Conservation (phyloP, 2,329 filamentous ascomycete genomes). For the Coniella lustricola region DNA sequence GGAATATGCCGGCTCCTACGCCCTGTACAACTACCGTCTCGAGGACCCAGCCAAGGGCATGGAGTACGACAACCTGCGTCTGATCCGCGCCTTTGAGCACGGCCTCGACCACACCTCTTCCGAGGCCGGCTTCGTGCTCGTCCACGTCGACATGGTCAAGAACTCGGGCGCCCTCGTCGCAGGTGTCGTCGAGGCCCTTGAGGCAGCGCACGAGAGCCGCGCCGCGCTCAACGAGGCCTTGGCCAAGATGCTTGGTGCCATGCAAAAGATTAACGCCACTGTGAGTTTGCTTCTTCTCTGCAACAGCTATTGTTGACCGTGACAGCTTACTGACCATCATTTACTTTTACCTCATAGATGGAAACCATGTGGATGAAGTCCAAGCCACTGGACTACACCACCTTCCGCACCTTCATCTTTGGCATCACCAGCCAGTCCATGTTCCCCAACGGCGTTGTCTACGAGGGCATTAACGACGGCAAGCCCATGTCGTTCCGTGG, state of each 20-base stretch:
- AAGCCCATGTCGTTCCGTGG: constrained; percentile 77
- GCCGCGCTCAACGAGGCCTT: constrained; percentile 58
- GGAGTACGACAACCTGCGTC: constrained; percentile 62
- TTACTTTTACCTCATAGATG: constrained; percentile 48
- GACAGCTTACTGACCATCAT: not conserved
- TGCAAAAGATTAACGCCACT: constrained; percentile 64
- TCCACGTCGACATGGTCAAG: constrained; percentile 92
- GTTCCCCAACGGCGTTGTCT: constrained; percentile 88
- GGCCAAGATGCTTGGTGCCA: constrained; percentile 51
- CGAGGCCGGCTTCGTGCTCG: constrained; percentile 87
- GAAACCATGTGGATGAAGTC: constrained; percentile 89
- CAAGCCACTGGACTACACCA: constrained; percentile 75
- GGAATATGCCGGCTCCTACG: constrained; percentile 70
- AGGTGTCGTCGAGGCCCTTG: constrained; percentile 62
- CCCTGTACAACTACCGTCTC: constrained; percentile 61
- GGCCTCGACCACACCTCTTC: constrained; percentile 81
- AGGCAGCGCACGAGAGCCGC: constrained; percentile 43
- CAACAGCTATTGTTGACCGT: not conserved
- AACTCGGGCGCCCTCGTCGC: constrained; percentile 72
- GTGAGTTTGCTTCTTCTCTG: not conserved
- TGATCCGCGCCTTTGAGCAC: constrained; percentile 86
- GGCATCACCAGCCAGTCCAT: constrained; percentile 89
- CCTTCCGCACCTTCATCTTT: constrained; percentile 94
- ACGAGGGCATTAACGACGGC: constrained; percentile 69
- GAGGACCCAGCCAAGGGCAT: constrained; percentile 49